These are phyloP conservation scores for Zymoseptoria passerinii DNA, from an alignment of 2,329 filamentous ascomycete genomes.

Conservation along the genomic window DNA sequence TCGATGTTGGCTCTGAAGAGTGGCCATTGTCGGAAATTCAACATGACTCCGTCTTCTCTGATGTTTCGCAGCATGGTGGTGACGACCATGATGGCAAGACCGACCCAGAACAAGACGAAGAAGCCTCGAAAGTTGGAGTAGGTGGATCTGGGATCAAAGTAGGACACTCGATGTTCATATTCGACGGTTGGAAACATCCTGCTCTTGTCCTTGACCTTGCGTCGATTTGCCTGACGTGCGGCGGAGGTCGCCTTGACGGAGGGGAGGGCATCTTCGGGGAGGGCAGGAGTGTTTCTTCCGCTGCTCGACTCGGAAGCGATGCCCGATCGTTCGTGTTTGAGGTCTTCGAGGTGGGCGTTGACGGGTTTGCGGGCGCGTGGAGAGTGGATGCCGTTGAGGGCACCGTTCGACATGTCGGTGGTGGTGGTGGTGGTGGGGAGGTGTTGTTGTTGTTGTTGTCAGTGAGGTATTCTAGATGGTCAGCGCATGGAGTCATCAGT, in stretches of 20 bases:
- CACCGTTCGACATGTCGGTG: conserved; percentile 8
- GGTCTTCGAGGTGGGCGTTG: conserved; percentile 15
- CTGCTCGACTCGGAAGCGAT: conserved; percentile 13
- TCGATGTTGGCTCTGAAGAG: conserved; percentile 83
- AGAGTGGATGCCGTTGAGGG: conserved; percentile 17
- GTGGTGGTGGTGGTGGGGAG: not conserved
- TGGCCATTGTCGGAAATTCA: conserved; percentile 79
- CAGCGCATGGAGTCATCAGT: not conserved
- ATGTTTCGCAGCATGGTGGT: conserved; percentile 89
- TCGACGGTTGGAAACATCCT: conserved; percentile 88
- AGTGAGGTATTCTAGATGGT: not conserved
- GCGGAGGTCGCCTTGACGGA: conserved; percentile 79
- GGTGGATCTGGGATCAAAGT: conserved; percentile 88
- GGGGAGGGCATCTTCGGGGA: conserved; percentile 84
- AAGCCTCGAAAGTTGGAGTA: conserved; percentile 94
- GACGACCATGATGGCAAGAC: conserved; percentile 90
- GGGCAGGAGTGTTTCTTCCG: conserved; percentile 58
- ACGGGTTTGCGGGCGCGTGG: conserved; percentile 23
- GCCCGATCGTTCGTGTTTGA: conserved; percentile 4
- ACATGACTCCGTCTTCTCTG: conserved; percentile 82
- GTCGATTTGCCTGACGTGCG: conserved; percentile 70
- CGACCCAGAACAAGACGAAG: conserved; percentile 98
- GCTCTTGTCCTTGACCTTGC: conserved; percentile 50
- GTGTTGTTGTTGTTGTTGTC: not conserved
- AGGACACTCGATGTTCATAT: conserved; percentile 81